Evolutionary conservation across 2,329 filamentous ascomycete genomes (phyloP), one percentile per base, ranked within the genome.

Genomic region (Emergomyces pasteurianus): DNA sequence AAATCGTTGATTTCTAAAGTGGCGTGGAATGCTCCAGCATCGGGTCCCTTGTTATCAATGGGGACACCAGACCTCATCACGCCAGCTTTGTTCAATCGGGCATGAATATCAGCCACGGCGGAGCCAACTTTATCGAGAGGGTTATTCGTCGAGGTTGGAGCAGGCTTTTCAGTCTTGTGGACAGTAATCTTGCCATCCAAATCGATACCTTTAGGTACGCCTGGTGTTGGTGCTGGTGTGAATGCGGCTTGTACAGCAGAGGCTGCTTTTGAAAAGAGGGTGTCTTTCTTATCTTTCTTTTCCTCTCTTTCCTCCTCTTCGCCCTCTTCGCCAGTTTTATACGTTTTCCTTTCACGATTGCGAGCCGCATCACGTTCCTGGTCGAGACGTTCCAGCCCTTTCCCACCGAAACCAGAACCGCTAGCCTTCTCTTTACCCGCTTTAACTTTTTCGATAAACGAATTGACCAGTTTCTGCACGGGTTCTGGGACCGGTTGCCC

Each of bases 1-100:
- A 97, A 97, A 76, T 99, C 94, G 75, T 99, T 99, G 83, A 99
- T 99, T 75, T 97, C 94, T 63, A 99, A 81, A 3, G 92, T 97
- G 18, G 94, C 92, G 73, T 99, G 94, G 81, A 91, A 99, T 0
- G 92, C 91, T 58, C 94, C 94, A 2, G 94, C 94, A 74, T 99
- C 94, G 0, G 94, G 94, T 0, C 94, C 94, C 75, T 96, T 96
- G 78, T 99, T 99, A 78, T 99, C 94, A 71, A 96, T 95, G 8
- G 94, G 91, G 63, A 95, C 92, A 16, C 94, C 94, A 3, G 90
- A 88, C 63, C 94, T 88, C 68, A 96, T 86, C 72, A 94, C 88
- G 42, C 92, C 92, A 40, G 90, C 90, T 67, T 90, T 90, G 70
- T 90, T 92, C 46, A 99, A 82, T 66, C 94, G 90, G 63, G 86